phyloP scores from a whole-genome alignment of 768 basidiomycete genomes.

The Boletus speciosus region DNA sequence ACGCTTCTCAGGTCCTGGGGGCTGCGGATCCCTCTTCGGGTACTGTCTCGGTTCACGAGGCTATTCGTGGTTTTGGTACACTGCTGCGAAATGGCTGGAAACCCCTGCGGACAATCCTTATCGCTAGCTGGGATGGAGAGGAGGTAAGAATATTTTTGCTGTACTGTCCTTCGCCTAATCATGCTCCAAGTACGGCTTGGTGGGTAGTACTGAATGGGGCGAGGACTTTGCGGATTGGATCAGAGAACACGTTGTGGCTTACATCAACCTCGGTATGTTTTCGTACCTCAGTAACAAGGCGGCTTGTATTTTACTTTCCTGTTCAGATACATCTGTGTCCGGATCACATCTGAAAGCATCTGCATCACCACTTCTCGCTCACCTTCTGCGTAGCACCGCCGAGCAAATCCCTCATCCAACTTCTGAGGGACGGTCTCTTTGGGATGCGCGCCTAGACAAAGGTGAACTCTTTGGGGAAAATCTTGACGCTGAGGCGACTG shows the following conservation, averaged over 20 bases:
- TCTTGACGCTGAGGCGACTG: constrained; percentile 28
- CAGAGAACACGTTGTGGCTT: constrained; percentile 75
- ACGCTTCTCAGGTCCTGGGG: constrained; percentile 40
- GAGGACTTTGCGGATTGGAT: constrained; percentile 90
- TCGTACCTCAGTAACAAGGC: constrained; percentile 27
- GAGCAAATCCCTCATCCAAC: constrained; percentile 73
- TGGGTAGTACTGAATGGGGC: constrained; percentile 91
- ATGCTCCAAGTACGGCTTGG: constrained; percentile 52
- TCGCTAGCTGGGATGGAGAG: constrained; percentile 83
- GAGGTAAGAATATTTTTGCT: constrained; percentile 37
- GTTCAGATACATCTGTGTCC: constrained; percentile 51
- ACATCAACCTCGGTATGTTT: constrained; percentile 70
- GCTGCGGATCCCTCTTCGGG: constrained; percentile 57
- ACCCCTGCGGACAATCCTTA: constrained; percentile 65
- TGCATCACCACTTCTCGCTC: constrained; percentile 81
- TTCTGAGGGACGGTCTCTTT: constrained; percentile 59
- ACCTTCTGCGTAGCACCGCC: constrained; percentile 66
- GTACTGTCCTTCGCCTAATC: neutral
- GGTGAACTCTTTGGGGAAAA: constrained; percentile 39
- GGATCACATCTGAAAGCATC: constrained; percentile 48
- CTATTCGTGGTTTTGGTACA: constrained; percentile 51
- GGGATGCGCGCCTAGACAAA: constrained; percentile 67
- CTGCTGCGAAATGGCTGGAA: constrained; percentile 59
- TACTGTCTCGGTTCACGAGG: constrained; percentile 53
- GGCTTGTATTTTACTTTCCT: constrained; percentile 25